These are phyloP conservation scores for Ophiognomonia clavigignenti-juglandacearum DNA, from an alignment of 2,329 filamentous ascomycete genomes.

Conservation along the genomic window DNA sequence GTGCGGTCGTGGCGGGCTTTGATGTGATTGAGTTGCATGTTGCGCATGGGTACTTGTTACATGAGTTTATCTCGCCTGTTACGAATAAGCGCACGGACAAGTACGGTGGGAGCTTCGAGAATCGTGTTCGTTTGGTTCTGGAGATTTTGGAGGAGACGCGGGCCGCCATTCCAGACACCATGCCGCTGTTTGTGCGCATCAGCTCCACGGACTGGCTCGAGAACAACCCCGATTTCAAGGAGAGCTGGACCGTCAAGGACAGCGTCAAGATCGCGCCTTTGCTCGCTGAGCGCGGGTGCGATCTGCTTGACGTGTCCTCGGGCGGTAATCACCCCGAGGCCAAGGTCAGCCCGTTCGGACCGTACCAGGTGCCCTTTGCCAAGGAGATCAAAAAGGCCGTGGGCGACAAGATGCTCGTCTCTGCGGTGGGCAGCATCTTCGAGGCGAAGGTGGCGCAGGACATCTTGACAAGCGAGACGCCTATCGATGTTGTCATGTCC, in stretches of 20 bases:
- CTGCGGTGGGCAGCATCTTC: slow-evolving; percentile 45
- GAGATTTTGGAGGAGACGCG: slow-evolving; percentile 63
- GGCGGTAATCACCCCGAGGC: slow-evolving; percentile 60
- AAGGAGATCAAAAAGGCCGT: slow-evolving; percentile 67
- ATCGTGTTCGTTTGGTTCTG: slow-evolving; percentile 62
- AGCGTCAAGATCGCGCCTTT: slow-evolving; percentile 58
- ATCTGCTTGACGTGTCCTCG: slow-evolving; percentile 68
- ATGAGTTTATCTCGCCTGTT: slow-evolving; percentile 63
- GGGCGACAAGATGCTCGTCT: slow-evolving; percentile 49
- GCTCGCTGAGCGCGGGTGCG: slow-evolving; percentile 63
- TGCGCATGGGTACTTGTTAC: slow-evolving; percentile 74
- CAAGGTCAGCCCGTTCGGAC: slow-evolving; percentile 49
- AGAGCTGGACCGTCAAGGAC: slow-evolving; percentile 65
- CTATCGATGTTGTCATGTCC: slow-evolving; percentile 43
- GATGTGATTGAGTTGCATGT: slow-evolving; percentile 69
- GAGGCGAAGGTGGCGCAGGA: slow-evolving; percentile 40
- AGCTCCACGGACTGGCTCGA: slow-evolving; percentile 76
- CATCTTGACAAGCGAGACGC: slow-evolving; percentile 36
- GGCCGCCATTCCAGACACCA: slow-evolving; percentile 55
- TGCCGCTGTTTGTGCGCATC: slow-evolving; percentile 70
- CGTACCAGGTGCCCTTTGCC: slow-evolving; percentile 68
- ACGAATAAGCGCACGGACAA: slow-evolving; percentile 64
- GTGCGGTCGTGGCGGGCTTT: slow-evolving; percentile 59
- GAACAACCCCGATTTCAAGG: slow-evolving; percentile 32
- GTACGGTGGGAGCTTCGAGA: slow-evolving; percentile 68